phyloP scores from a whole-genome alignment of 495 filamentous ascomycete genomes.

The Penicillium goetzii region DNA sequence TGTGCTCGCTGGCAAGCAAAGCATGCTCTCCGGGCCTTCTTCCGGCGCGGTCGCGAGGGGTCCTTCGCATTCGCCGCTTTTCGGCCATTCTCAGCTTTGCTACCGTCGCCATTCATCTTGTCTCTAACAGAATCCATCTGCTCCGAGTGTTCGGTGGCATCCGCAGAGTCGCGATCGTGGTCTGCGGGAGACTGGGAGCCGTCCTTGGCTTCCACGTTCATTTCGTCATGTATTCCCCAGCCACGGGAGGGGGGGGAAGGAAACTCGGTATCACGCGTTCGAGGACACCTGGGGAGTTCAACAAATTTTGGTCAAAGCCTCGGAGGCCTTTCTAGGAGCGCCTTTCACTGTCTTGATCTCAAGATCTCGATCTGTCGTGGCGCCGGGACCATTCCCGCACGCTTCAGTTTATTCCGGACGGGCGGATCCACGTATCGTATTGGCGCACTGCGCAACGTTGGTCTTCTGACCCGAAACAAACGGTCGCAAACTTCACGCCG shows the following conservation, averaged over 20 bases:
- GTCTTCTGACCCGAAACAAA: background rate
- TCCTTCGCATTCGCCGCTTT: slow-evolving; percentile 75
- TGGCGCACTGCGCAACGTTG: slow-evolving; percentile 19
- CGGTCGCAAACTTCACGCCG: slow-evolving; percentile 17
- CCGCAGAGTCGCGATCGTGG: slow-evolving; percentile 54
- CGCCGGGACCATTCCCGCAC: slow-evolving; percentile 31
- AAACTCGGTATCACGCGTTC: slow-evolving; percentile 5
- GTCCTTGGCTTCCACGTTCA: slow-evolving; percentile 57
- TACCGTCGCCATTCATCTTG: slow-evolving; percentile 59
- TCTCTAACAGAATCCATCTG: slow-evolving; percentile 46
- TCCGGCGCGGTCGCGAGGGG: slow-evolving; percentile 81
- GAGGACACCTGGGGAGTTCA: background rate
- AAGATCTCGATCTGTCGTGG: slow-evolving; percentile 20
- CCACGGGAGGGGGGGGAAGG: background rate
- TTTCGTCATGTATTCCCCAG: slow-evolving; percentile 44
- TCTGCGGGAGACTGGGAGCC: slow-evolving; percentile 49
- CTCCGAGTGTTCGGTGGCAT: slow-evolving; percentile 52
- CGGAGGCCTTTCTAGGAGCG: background rate
- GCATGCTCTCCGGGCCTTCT: slow-evolving; percentile 94
- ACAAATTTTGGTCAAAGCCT: slow-evolving; percentile 1
- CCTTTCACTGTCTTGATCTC: slow-evolving; percentile 19
- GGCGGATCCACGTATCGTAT: slow-evolving; percentile 17
- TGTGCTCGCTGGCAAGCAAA: slow-evolving; percentile 97
- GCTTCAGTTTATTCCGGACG: slow-evolving; percentile 22
- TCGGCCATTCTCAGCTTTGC: slow-evolving; percentile 58